Evolutionary conservation across 2,329 filamentous ascomycete species (phyloP), one percentile per base, ranked within the genome.

Genomic region (Sporothrix curviconia): DNA sequence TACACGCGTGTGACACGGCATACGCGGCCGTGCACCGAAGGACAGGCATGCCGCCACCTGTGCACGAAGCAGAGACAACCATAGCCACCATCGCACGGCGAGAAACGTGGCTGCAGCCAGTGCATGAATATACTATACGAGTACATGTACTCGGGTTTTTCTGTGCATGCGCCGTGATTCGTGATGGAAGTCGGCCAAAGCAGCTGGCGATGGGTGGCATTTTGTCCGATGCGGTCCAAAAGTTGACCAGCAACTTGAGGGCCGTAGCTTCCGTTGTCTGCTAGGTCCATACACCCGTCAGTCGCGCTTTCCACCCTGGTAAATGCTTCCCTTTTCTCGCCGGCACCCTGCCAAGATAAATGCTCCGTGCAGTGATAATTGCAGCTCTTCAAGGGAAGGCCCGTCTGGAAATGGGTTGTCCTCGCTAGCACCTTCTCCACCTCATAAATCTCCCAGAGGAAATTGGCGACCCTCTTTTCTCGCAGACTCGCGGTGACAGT

Each of bases 21-120:
- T n/a, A 34, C 22, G 8, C 47, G 43, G 36, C 49, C 19, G 24
- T 42, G 25, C n/a, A 32, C 25, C 25, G 22, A 14, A 15, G n/a
- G 36, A 28, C 22, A 37, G 22, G 36, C 50, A 53, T 28, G 50
- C 50, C 28, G 17, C 50, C 15, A 42, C 14, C 37, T 24, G 50
- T 17, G 50, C 24, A 42, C 36, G 24, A 32, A 30, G 34, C 49
- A 19, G 34, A 39, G 15, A 25, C 34, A 14, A 17, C 22, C 3
- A n/a, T n/a, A 7, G n/a, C 12, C 15, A 37, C 36, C 11, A 28
- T 43, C 39, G 11, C 51, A 54, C 39, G 32, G 28, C 19, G n/a
- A 22, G 50, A 53, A 54, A 54, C 51, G 51, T 54, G 51, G 51
- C 51, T 54, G 39, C 39, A 34, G 37, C 39, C 39, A 25, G 37